Conservation (phyloP, 768 basidiomycete genomes). For the Mycena leptocephala region DNA sequence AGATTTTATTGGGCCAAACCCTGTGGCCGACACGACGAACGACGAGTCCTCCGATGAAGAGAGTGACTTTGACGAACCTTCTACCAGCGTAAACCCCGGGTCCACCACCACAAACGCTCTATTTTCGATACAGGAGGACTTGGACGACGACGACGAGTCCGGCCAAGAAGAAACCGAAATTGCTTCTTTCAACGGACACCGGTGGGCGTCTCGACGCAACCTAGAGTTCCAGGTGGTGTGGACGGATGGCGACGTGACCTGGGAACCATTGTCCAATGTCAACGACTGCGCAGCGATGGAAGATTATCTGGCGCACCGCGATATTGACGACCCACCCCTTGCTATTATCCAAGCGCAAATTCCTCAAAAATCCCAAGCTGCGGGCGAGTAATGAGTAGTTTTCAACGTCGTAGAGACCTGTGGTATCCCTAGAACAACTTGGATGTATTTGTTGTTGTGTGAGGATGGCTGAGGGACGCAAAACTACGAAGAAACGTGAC, state of each 20-base stretch:
- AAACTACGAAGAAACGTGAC: neutral
- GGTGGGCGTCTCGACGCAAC: too few species aligned
- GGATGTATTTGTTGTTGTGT: neutral
- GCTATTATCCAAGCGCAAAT: conserved; percentile 18
- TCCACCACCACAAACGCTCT: neutral
- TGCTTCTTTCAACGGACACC: too few species aligned
- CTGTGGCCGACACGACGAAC: neutral
- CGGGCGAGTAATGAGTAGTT: conserved; percentile 10
- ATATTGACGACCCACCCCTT: conserved; percentile 10
- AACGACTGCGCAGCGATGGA: too few species aligned
- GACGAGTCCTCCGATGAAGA: neutral
- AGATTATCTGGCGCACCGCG: neutral
- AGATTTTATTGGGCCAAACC: neutral
- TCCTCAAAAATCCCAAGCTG: conserved; percentile 5
- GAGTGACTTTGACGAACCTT: neutral
- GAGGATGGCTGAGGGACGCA: neutral
- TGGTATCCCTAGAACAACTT: neutral
- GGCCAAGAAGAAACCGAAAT: too few species aligned
- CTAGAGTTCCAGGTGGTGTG: too few species aligned
- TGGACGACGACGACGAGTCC: too few species aligned
- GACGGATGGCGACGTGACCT: too few species aligned
- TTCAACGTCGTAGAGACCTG: neutral
- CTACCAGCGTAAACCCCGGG: neutral
- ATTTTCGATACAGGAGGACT: neutral
- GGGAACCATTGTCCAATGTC: too few species aligned